These are phyloP conservation scores for Claviceps africana DNA, from an alignment of 2,329 filamentous ascomycete genomes.

Conservation along the genomic window DNA sequence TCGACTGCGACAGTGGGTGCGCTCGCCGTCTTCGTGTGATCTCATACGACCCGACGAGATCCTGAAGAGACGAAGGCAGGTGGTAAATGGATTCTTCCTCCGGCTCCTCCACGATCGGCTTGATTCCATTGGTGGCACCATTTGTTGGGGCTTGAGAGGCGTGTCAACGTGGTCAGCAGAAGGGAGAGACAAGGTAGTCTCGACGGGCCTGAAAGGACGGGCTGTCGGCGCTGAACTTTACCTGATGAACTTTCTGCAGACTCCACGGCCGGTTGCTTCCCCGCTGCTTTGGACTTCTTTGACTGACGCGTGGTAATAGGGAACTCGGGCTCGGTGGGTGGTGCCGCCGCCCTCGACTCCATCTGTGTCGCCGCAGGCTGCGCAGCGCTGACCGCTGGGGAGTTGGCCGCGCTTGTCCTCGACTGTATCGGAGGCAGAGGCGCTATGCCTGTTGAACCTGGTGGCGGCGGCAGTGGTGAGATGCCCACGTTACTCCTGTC, in stretches of 20 bases:
- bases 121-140: slow-evolving; percentile 37
- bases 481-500: slow-evolving; percentile 85
- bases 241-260: slow-evolving; percentile 30
- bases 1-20: slow-evolving; percentile 47
- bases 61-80: slow-evolving; percentile 74
- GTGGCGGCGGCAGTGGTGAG: slow-evolving; percentile 81
- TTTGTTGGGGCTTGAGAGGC: slow-evolving; percentile 28
- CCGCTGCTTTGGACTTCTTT: slow-evolving; percentile 28
- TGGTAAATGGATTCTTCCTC: slow-evolving; percentile 82
- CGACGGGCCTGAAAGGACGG: background rate
- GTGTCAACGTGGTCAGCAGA: background rate
- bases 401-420: slow-evolving; percentile 40
- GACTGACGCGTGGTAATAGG: slow-evolving; percentile 17
- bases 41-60: slow-evolving; percentile 85
- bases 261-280: slow-evolving; percentile 31
- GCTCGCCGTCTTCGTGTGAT: slow-evolving; percentile 57
- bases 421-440: slow-evolving; percentile 39
- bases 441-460: slow-evolving; percentile 40
- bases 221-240: slow-evolving; percentile 13
- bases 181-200: background rate
- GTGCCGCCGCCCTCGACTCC: slow-evolving; percentile 1
- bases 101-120: slow-evolving; percentile 25
- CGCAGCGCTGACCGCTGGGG: slow-evolving; percentile 33
- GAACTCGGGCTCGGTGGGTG: slow-evolving; percentile 12
- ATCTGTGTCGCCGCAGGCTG: slow-evolving; percentile 30